Percentiles rank a stretch among this genome's conserved stretches.
Evolutionary conservation across 2,329 filamentous ascomycete genomes (phyloP).

Genomic region (Cercospora nicotianae): DNA sequence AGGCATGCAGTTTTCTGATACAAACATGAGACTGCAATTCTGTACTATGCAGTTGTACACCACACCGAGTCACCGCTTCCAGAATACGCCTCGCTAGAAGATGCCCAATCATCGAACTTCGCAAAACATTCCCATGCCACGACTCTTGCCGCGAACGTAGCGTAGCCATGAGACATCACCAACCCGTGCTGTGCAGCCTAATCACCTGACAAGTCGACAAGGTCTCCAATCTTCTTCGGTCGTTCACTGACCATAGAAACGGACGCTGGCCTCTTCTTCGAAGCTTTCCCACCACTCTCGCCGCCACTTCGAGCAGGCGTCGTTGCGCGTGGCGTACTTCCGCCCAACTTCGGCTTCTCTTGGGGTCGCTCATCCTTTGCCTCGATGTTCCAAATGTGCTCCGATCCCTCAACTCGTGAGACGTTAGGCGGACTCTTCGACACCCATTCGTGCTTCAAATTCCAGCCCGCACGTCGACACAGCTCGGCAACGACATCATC

Average conservation of each 20-base stretch:
- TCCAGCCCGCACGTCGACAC: conserved; percentile 78
- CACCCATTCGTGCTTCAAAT: conserved; percentile 74
- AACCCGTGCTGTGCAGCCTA: not conserved
- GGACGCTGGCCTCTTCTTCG: conserved; percentile 7
- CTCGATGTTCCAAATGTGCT: conserved; percentile 14
- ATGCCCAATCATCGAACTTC: not conserved
- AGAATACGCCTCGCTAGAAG: not conserved
- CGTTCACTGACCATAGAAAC: conserved; percentile 1
- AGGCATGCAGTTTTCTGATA: not conserved
- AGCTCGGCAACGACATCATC: conserved; percentile 88
- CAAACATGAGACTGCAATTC: not conserved
- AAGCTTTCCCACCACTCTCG: not conserved
- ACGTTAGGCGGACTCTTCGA: conserved; percentile 17
- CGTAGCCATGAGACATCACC: not conserved
- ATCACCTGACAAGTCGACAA: not conserved
- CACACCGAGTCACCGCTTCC: not conserved
- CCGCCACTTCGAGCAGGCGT: not conserved
- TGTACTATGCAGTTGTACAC: not conserved
- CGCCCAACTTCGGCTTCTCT: not conserved
- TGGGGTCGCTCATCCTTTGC: not conserved
- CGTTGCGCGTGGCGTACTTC: not conserved
- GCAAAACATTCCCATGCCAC: not conserved
- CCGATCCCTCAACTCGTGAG: conserved; percentile 11
- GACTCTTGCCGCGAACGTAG: not conserved
- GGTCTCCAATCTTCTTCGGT: conserved; percentile 4